Evolutionary conservation across 352 stramenopile species (phyloP).

Genomic region (Peronospora farinosa): DNA sequence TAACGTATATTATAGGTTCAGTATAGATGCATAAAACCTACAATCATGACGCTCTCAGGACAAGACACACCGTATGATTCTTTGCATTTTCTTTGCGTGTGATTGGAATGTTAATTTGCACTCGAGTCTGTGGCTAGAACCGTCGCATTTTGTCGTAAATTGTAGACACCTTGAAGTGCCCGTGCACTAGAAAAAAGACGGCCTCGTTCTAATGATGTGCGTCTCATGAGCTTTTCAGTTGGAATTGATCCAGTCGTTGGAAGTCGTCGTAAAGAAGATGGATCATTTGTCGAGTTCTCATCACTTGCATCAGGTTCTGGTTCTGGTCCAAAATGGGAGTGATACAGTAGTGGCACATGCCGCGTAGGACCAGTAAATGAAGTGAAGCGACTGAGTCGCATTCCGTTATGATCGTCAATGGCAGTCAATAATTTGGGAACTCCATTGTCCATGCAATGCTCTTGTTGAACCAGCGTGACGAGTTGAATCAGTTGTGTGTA

Average conservation of each 20-base stretch:
- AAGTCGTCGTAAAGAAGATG: conserved; percentile 4
- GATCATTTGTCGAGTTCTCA: conserved; percentile 12
- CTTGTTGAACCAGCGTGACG: conserved; percentile 27
- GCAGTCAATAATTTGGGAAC: conserved; percentile 1
- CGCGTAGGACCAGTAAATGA: not conserved
- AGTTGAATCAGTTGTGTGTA: conserved; percentile 41
- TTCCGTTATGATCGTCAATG: conserved; percentile 12
- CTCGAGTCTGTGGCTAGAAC: no score
- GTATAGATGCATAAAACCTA: no score
- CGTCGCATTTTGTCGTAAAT: no score
- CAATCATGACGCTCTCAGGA: no score
- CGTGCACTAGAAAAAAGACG: no score
- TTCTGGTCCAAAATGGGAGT: conserved; percentile 16
- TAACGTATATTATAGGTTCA: not conserved
- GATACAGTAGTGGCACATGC: conserved; percentile 17
- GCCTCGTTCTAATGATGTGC: no score
- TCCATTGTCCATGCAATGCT: conserved; percentile 9
- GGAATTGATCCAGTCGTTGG: not conserved
- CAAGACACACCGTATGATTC: no score
- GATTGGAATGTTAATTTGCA: no score
- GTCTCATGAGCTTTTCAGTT: no score
- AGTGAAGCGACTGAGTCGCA: not conserved
- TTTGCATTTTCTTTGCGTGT: no score
- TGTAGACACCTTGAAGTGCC: no score
- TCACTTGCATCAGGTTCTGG: conserved; percentile 16